Conservation (phyloP, 1,284 basidiomycete species). For the Ganoderma multipileum region DNA sequence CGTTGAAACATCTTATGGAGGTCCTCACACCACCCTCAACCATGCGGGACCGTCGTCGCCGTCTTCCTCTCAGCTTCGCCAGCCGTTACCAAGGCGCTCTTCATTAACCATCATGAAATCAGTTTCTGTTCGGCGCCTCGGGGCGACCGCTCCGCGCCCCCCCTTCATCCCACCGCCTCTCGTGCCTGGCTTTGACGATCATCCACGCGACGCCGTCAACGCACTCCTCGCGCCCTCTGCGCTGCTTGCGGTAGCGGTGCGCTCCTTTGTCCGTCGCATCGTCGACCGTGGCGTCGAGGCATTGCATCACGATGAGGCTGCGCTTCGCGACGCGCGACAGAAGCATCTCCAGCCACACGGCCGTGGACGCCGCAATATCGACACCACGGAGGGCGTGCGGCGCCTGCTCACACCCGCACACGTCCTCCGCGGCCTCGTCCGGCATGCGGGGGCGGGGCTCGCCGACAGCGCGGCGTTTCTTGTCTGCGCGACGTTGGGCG, state of each 20-base stretch:
- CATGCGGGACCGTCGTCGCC: background rate
- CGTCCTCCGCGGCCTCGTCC: constrained; percentile 42
- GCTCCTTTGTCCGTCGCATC: constrained; percentile 34
- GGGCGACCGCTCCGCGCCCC: background rate
- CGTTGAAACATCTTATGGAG: background rate
- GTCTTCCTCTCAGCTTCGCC: background rate
- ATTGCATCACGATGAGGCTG: constrained; percentile 36
- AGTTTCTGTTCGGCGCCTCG: background rate
- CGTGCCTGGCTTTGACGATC: background rate
- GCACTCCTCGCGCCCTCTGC: constrained; percentile 52
- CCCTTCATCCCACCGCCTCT: background rate
- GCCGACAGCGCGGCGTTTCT: constrained; percentile 36
- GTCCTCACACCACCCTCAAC: background rate
- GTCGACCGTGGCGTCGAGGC: constrained; percentile 33
- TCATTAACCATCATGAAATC: background rate
- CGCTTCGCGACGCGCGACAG: constrained; percentile 18
- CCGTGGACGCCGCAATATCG: background rate
- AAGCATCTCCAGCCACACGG: constrained; percentile 11
- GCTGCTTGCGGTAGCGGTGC: constrained; percentile 48
- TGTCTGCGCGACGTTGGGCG: constrained; percentile 38
- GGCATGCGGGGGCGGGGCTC: constrained; percentile 23
- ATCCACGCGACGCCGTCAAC: constrained; percentile 40
- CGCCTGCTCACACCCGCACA: constrained; percentile 46
- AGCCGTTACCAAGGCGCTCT: background rate
- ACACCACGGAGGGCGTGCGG: constrained; percentile 25